Conservation (phyloP, 2,329 filamentous ascomycete species). For the Colletotrichum sp. region DNA sequence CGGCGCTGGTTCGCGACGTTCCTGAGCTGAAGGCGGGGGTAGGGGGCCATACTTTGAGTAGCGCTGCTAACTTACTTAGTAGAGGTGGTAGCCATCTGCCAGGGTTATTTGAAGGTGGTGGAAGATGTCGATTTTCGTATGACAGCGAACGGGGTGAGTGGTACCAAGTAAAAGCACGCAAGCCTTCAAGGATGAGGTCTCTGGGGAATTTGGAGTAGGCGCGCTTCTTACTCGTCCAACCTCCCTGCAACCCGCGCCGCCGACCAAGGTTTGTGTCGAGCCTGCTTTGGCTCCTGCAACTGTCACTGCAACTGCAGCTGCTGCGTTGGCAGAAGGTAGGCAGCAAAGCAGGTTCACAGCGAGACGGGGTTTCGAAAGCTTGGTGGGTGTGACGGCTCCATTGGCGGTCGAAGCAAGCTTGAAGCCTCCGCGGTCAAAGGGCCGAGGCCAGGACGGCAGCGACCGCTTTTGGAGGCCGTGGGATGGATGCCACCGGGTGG, state of each 20-base stretch:
- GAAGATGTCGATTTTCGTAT: neutral
- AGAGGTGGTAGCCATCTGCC: neutral
- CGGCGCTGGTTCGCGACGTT: conserved; percentile 18
- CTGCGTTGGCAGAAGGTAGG: conserved; percentile 1
- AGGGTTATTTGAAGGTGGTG: neutral
- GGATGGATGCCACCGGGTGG: neutral
- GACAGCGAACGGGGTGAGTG: neutral
- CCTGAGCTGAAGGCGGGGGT: conserved; percentile 6
- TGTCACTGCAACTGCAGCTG: neutral
- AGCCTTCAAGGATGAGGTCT: neutral
- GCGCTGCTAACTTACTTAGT: neutral
- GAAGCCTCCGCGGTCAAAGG: neutral
- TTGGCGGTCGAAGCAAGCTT: neutral
- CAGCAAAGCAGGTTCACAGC: neutral
- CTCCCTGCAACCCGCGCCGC: conserved; percentile 2
- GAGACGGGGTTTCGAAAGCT: neutral
- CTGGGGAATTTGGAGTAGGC: conserved; percentile 6
- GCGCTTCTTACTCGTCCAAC: conserved; percentile 20
- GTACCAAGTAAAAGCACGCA: neutral
- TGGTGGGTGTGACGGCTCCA: conserved; percentile 3
- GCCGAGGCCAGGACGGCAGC: neutral
- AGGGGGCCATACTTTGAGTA: neutral
- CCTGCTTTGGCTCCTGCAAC: neutral
- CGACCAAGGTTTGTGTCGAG: neutral
- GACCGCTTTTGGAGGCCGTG: neutral